phyloP scores from a whole-genome alignment of 2,329 filamentous ascomycete species.

The Colletotrichum sp. region DNA sequence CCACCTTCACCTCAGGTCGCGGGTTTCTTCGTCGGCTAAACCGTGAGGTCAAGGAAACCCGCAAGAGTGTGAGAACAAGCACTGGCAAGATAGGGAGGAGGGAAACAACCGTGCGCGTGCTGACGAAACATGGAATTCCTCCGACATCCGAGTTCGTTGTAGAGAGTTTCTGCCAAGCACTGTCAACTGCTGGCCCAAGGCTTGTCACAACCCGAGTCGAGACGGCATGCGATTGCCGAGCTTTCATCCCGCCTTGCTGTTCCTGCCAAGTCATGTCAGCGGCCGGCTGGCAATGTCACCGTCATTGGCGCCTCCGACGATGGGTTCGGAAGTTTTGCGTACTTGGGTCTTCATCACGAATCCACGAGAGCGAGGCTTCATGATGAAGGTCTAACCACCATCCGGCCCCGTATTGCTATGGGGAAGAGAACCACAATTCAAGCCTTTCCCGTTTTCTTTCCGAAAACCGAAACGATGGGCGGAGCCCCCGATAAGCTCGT shows the following conservation, averaged over 20 bases:
- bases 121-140: slow-evolving; percentile 13
- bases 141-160: not conserved
- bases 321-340: not conserved
- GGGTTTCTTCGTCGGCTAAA: not conserved
- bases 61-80: not conserved
- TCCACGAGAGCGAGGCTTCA: not conserved
- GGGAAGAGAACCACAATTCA: not conserved
- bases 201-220: slow-evolving; percentile 10
- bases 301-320: not conserved
- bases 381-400: not conserved
- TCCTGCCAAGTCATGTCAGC: slow-evolving; percentile 12
- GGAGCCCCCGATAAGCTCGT: not conserved
- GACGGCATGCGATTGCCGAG: slow-evolving; percentile 9
- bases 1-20: not conserved
- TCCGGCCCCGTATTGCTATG: not conserved
- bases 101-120: slow-evolving; percentile 10
- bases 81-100: not conserved
- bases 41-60: not conserved
- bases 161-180: slow-evolving; percentile 12
- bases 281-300: not conserved
- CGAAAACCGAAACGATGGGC: not conserved
- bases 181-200: slow-evolving; percentile 17
- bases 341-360: not conserved
- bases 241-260: slow-evolving; percentile 14
- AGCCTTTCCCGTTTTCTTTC: slow-evolving; percentile 1